Evolutionary conservation across 768 basidiomycete genomes (phyloP), one percentile per base, ranked within the genome.

Genomic region (Podaxis mareebaensis): DNA sequence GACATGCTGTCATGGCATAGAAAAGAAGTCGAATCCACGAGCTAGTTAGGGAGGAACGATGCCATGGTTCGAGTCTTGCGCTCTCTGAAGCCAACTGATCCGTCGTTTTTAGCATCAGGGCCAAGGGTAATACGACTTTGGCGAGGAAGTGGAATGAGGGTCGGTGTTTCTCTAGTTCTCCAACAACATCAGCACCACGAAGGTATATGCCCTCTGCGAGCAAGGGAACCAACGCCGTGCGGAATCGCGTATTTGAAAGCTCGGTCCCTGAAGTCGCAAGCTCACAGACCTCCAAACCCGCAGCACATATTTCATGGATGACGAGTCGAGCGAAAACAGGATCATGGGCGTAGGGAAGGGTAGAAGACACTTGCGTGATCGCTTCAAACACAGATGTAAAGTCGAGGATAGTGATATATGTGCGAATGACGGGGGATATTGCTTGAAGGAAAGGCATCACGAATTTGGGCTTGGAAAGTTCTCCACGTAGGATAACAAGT

Each of bases 21-120:
- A 82, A 76, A 30, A 91, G 71, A 17, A 93, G 74, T 12, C 88
- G 86, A 28, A 85, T 69, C 89, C 89, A 92, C 10, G 82, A 81
- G 33, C 76, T 77, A 8, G 77, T 72, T 53, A 84, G 73, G 8
- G 78, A 73, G 1, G 75, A 74, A n/a, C 80, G 81, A 64, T 82
- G 83, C 73, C 78, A 79, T 13, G 77, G 62, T 53, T 86, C 83
- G 2, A 76, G 71, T 67, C 74, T 77, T 20, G 77, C 73, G 5
- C 74, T 78, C 55, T 80, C 78, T 5, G 76, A 70, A 13, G 74
- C 71, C 54, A 84, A 69, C 30, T 84, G 79, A 1, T 77, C 68
- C 11, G 81, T 74, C 0, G 85, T 86, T 68, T 83, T 82, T 67
- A 92, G 74, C 1, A 75, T 71, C 53, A 90, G 67, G 8, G 79